These are phyloP conservation scores for Arachis monticola DNA, from an alignment of 331 rosid species.

Conservation along the genomic window DNA sequence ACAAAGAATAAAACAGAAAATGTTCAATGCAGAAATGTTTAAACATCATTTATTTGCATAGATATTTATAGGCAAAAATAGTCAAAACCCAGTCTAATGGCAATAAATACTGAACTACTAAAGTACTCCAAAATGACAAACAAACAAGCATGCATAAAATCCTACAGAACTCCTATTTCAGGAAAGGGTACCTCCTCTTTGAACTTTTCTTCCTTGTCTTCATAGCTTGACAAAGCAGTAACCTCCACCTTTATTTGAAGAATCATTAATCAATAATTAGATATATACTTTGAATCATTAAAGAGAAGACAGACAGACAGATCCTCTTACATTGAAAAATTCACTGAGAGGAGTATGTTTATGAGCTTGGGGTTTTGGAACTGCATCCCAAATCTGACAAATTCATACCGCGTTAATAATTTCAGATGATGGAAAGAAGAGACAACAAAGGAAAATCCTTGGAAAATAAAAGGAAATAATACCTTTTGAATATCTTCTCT, in stretches of 20 bases:
- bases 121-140: conserved; percentile 9
- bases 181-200: conserved; percentile 77
- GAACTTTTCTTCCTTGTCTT: conserved; percentile 88
- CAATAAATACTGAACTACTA: conserved; percentile 27
- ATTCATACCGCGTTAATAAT: conserved; percentile 35
- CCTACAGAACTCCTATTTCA: conserved; percentile 26
- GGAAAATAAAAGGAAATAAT: conserved; percentile 27
- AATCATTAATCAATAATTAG: conserved; percentile 25
- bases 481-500: conserved; percentile 89
- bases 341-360: conserved; percentile 77
- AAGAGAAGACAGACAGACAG: conserved; percentile 24
- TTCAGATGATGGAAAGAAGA: conserved; percentile 23
- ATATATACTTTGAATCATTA: conserved; percentile 14
- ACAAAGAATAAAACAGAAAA: no score
- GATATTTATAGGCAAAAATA: conserved; percentile 22
- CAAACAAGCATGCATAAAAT: conserved; percentile 7
- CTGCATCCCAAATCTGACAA: conserved; percentile 86
- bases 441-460: conserved; percentile 7
- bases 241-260: conserved; percentile 77
- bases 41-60: neutral
- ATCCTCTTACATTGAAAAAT: conserved; percentile 78
- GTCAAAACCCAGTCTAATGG: conserved; percentile 19
- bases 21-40: neutral
- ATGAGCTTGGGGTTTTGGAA: conserved; percentile 78
- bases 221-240: conserved; percentile 87